Evolutionary conservation across 768 basidiomycete genomes (phyloP).

Genomic region (Lanmaoa pseudosensibilis): DNA sequence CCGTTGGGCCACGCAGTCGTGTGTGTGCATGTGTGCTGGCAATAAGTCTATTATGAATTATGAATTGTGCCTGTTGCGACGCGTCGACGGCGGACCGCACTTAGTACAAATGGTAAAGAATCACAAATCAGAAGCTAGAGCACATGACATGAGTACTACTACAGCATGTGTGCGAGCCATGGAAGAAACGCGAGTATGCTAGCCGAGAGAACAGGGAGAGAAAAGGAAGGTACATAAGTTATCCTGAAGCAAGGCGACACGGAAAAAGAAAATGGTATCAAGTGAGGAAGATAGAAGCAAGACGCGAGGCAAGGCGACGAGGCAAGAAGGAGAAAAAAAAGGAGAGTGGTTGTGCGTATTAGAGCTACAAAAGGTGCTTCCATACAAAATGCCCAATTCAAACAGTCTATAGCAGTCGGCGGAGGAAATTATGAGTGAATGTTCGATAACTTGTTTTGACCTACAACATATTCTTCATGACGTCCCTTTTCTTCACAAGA

Average conservation of each 20-base stretch:
- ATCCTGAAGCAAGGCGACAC: constrained; percentile 5
- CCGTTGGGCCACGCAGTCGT: neutral
- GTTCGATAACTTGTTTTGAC: constrained; percentile 5
- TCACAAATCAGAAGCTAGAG: neutral
- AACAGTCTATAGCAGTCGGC: constrained; percentile 24
- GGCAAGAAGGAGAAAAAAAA: constrained; percentile 6
- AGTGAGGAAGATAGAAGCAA: neutral
- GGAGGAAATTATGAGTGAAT: constrained; percentile 9
- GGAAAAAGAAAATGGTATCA: constrained; percentile 11
- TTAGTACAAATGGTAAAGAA: neutral
- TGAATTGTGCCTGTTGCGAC: constrained; percentile 1
- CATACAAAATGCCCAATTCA: constrained; percentile 19
- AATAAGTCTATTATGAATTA: neutral
- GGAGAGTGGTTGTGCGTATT: constrained; percentile 25
- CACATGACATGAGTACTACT: constrained; percentile 29
- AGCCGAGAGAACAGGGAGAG: neutral
- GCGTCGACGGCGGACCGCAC: neutral
- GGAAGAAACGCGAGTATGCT: constrained; percentile 2
- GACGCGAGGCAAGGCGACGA: neutral
- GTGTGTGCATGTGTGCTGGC: neutral
- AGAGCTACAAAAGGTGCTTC: constrained; percentile 29
- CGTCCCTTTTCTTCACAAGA: neutral
- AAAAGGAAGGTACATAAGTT: constrained; percentile 25
- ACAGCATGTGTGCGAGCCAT: constrained; percentile 24
- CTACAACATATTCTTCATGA: constrained; percentile 8